Percentiles rank a stretch among this genome's conserved stretches.
phyloP scores from a whole-genome alignment of 805 yeast genomes.

The Kodamaea hsintzibuensis region DNA sequence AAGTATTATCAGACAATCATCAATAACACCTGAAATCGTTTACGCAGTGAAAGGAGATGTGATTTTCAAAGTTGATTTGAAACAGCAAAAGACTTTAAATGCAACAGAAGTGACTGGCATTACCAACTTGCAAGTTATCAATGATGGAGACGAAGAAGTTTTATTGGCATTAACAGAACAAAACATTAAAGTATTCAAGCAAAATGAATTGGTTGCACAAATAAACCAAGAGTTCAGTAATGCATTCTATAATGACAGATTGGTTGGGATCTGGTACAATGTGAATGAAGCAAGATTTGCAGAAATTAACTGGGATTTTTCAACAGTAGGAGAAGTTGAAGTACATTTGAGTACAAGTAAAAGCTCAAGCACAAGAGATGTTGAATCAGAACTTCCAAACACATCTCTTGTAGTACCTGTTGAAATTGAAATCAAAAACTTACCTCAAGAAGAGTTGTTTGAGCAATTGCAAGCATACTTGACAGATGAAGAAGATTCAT shows the following conservation, averaged over 20 bases:
- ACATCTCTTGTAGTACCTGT: constrained; percentile 13
- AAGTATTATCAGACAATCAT: not conserved
- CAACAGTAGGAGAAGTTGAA: constrained; percentile 12
- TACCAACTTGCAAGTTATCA: constrained; percentile 26
- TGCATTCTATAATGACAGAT: constrained; percentile 34
- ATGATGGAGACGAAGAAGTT: constrained; percentile 16
- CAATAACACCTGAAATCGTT: not conserved
- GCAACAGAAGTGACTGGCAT: constrained; percentile 18
- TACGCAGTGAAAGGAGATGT: not conserved
- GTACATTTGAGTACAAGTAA: constrained; percentile 11
- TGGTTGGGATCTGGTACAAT: constrained; percentile 43
- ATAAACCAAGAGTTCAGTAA: constrained; percentile 17
- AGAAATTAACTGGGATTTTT: constrained; percentile 16
- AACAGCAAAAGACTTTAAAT: not conserved
- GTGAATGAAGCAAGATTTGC: constrained; percentile 29
- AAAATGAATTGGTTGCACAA: not conserved
- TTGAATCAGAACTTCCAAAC: not conserved
- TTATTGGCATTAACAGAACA: constrained; percentile 31
- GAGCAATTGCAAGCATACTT: constrained; percentile 18
- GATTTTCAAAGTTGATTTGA: not conserved
- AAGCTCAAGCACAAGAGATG: not conserved
- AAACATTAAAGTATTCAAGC: constrained; percentile 31
- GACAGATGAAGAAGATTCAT: constrained; percentile 9
- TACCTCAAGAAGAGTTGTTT: constrained; percentile 23
- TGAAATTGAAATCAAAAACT: constrained; percentile 23